Base-by-base conservation (phyloP, 805 yeast genomes). In the Saturnispora bothae region DNA sequence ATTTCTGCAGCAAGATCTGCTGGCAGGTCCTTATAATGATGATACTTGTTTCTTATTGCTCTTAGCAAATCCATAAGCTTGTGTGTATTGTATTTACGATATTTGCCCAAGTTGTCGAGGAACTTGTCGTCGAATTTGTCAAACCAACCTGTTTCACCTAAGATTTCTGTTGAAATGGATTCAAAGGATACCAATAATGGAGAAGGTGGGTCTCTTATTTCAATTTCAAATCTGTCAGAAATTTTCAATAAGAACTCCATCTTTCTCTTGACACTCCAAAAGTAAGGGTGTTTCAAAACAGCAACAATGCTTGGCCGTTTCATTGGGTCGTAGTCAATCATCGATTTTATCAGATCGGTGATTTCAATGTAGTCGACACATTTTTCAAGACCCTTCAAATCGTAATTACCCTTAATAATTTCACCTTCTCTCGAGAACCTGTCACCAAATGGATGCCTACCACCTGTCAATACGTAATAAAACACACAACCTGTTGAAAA, bases 381-480 rank as follows among this genome's bases (percentile, higher is more conserved):
- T 19, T 40, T 52, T 9, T 66, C 63, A 19, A 83, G 56, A n/a
- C 62, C 56, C 4, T 65, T 61, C 32, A 79, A 57, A 43, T 68
- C 64, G 54, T 64, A 78, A 14, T 69, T 67, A 14, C 80, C 82
- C 47, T 73, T 77, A 43, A 85, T 73, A 14, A 92, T 86, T 51
- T 92, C 88, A 10, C 83, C 92, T 51, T 92, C 97, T 39, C 98
- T 69, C 49, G 79, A 56, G 50, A 84, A 85, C 33, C 84, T 65
- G 50, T 83, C 92, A n/a, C 99, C 99, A 63, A 83, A 92, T 4
- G 99, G 98, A 64, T 92, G 99, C 7, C 59, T 54, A 0, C 98
- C 97, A 13, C 73, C 73, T 0, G 95, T 70, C 27, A 92, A 60
- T 28, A 88, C 80, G 52, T 86, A 92, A 54, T 73, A 89, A 52